Evolutionary conservation across 805 yeast genomes (phyloP).

Genomic region (Candida silvicultrix): DNA sequence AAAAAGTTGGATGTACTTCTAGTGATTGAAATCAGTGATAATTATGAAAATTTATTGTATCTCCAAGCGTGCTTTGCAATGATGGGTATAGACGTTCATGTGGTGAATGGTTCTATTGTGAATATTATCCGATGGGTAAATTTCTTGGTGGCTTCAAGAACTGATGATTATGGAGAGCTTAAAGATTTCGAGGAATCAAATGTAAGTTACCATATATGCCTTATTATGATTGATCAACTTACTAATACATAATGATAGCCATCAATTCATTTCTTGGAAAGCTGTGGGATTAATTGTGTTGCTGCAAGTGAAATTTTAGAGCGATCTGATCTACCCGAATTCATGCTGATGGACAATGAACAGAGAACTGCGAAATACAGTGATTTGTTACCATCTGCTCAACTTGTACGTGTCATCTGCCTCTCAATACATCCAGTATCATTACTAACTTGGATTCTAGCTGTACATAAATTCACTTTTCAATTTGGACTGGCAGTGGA

Average conservation of each 20-base stretch:
- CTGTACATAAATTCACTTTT: background rate
- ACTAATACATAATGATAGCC: background rate
- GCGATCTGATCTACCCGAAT: slow-evolving; percentile 2
- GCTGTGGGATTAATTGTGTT: slow-evolving; percentile 11
- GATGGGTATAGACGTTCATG: background rate
- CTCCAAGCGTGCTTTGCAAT: background rate
- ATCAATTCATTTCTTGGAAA: slow-evolving; percentile 2
- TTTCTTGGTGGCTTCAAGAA: background rate
- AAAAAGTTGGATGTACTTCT: background rate
- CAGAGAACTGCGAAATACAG: background rate
- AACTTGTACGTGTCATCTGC: background rate
- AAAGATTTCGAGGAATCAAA: background rate
- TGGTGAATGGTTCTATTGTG: background rate
- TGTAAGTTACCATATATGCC: background rate
- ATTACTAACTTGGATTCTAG: background rate
- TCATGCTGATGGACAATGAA: slow-evolving; percentile 2
- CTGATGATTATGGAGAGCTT: background rate
- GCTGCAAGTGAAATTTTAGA: slow-evolving; percentile 5
- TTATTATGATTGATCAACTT: background rate
- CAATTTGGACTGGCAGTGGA: background rate
- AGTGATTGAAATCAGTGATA: background rate
- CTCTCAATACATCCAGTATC: no score
- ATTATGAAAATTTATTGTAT: background rate
- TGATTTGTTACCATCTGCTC: background rate
- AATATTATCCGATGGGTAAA: background rate